Evolutionary conservation across 495 filamentous ascomycete genomes (phyloP), one percentile per base, ranked within the genome.

Genomic region (Neurospora cerealis): DNA sequence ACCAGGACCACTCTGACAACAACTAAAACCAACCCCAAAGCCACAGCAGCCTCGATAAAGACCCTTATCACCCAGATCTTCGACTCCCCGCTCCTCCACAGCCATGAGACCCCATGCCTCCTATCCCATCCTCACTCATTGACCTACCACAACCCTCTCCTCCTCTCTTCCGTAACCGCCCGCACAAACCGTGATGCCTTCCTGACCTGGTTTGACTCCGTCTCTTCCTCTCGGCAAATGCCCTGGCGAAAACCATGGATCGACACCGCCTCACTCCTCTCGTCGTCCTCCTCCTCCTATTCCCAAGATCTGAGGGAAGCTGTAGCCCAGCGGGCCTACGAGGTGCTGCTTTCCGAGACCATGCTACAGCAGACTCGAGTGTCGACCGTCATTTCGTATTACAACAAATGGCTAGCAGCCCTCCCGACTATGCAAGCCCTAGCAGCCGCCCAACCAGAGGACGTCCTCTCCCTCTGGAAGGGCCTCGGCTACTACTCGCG

Each of bases 281-380:
- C 21, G 69, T 72, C 54, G 24, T 13, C 21, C 70, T 73, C 54
- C 0, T 32, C 24, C 1, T 2, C 13, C 2, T 17, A 0, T 17
- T n/a, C 21, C 46, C 7, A 40, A 2, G 70, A 70, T 7, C 74
- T 81, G 11, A 79, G 77, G 15, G 11, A 70, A 62, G 60, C 41
- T 46, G 80, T 85, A 48, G 77, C 80, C 69, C 79, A 74, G 5
- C 82, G 85, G 73, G 85, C 85, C 37, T 86, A 86, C 75, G 81
- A 86, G 72, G 85, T 86, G 72, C 85, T 83, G 80, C 85, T 86
- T 75, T 85, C 83, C 77, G 85, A 86, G 72, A 79, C 83, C 71
- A 86, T 86, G 85, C 77, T 86, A 32, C 85, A 86, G 78, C 85
- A 86, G 77, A 86, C 85, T 7, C 85, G 85, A 71, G 85, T 85